These are phyloP conservation scores for Exophiala alcalophila DNA, from an alignment of 2,329 filamentous ascomycete genomes.

Conservation along the genomic window DNA sequence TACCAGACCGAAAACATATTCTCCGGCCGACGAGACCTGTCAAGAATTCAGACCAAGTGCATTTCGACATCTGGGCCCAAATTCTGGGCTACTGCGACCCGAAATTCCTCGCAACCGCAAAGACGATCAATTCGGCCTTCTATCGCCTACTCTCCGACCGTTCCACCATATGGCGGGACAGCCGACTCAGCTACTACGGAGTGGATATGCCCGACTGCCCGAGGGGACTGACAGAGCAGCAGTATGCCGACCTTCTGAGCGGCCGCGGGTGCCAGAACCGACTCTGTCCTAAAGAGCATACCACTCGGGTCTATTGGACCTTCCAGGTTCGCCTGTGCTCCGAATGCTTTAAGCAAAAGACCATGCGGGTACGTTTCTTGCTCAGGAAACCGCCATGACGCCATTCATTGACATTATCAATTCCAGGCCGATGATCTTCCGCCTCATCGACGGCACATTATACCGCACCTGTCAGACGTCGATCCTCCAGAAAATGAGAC, in stretches of 20 bases:
- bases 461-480: slow-evolving; percentile 2
- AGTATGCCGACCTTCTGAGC: slow-evolving; percentile 28
- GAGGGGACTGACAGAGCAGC: slow-evolving; percentile 23
- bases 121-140: slow-evolving; percentile 24
- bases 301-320: slow-evolving; percentile 27
- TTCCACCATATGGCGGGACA: slow-evolving; percentile 26
- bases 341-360: slow-evolving; percentile 25
- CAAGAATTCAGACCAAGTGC: slow-evolving; percentile 4
- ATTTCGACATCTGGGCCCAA: slow-evolving; percentile 26
- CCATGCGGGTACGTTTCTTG: slow-evolving; percentile 14
- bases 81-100: slow-evolving; percentile 28
- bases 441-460: slow-evolving; percentile 7
- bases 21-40: slow-evolving; percentile 13
- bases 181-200: slow-evolving; percentile 23
- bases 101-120: slow-evolving; percentile 24
- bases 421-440: slow-evolving; percentile 21
- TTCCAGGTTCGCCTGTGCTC: slow-evolving; percentile 28
- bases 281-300: slow-evolving; percentile 20
- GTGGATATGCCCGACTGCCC: slow-evolving; percentile 26
- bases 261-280: slow-evolving; percentile 29
- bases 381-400: not conserved
- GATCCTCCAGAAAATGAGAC: not conserved
- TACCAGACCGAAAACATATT: slow-evolving; percentile 1
- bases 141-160: slow-evolving; percentile 21
- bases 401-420: not conserved